Evolutionary conservation across 345 rosid genomes (phyloP), one percentile per base, ranked within the genome.

Genomic region (Heritiera fomes): DNA sequence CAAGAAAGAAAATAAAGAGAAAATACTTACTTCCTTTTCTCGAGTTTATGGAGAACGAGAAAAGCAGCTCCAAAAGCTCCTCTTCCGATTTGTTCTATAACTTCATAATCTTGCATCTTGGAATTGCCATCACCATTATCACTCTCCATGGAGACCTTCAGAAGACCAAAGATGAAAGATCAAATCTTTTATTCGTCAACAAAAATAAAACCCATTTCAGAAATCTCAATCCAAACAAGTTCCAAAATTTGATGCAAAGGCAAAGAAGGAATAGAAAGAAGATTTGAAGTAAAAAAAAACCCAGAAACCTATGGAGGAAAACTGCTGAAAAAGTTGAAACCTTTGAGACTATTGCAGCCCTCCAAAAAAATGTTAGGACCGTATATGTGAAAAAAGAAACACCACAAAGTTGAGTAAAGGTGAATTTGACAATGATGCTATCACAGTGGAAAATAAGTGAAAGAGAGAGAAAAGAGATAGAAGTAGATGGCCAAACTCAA

Each of bases 61-160:
- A 92, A 94, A 83, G 98, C 97, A 69, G 98, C 86, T 66, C 93
- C 89, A 82, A 86, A 94, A 56, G 98, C 89, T 77, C 97, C 94
- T 82, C 94, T 89, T 65, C 91, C 91, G 84, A 91, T 93, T 87
- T 94, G 97, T 86, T 94, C 94, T 64, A 92, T 78, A 28, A 94
- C 85, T 84, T 87, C 89, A 83, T 91, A 96, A 75, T 88, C 93
- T 75, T 91, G 91, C 89, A 87, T 85, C 85, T 89, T 92, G 65
- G 92, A 88, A 89, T 84, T 89, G 59, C 64, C 63, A 68, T 89
- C 90, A 30, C 86, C 81, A 61, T 71, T 77, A 47, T 86, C 88
- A 58, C 86, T 43, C 76, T 89, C 92, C 96, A 91, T 91, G 20
- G 52, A 73, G 23, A 65, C 82, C 87, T 78, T 69, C 64, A 60